Evolutionary conservation across 805 yeast genomes (phyloP).

Genomic region (Deakozyma indianensis): DNA sequence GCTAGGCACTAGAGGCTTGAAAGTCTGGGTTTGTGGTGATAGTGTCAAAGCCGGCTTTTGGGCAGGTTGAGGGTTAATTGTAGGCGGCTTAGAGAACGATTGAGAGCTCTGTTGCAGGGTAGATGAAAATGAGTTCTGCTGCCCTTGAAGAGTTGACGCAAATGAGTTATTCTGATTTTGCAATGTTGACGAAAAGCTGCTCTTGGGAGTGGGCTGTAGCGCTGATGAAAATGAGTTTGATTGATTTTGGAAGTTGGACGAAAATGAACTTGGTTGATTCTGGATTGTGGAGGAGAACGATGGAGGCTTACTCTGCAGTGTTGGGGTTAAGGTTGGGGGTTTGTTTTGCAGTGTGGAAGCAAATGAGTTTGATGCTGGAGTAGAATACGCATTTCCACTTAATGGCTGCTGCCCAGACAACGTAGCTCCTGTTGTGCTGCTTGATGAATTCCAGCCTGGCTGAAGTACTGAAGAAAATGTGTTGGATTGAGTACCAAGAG

Average conservation of each 20-base stretch:
- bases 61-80: not conserved
- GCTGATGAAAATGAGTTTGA: too few relatives aligned
- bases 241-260: too few relatives aligned
- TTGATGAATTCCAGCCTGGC: not conserved
- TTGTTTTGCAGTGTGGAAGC: not conserved
- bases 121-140: not conserved
- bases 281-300: too few relatives aligned
- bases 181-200: not conserved
- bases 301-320: too few relatives aligned
- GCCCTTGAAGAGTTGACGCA: slow-evolving; percentile 2
- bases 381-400: too few relatives aligned
- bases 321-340: too few relatives aligned
- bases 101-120: not conserved
- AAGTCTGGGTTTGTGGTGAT: not conserved
- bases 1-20: not conserved
- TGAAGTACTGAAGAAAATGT: not conserved
- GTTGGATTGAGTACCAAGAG: not conserved
- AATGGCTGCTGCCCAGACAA: not conserved
- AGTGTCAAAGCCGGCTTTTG: not conserved
- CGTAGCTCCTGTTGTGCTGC: slow-evolving; percentile 2
- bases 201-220: too few relatives aligned
- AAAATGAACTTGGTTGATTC: too few relatives aligned
- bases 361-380: not conserved
- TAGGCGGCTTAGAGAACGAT: not conserved
- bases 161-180: slow-evolving; percentile 1